Evolutionary conservation across 106 monocot species (phyloP), one percentile per base, ranked within the genome.

Genomic region (Dioscorea dumetorum): DNA sequence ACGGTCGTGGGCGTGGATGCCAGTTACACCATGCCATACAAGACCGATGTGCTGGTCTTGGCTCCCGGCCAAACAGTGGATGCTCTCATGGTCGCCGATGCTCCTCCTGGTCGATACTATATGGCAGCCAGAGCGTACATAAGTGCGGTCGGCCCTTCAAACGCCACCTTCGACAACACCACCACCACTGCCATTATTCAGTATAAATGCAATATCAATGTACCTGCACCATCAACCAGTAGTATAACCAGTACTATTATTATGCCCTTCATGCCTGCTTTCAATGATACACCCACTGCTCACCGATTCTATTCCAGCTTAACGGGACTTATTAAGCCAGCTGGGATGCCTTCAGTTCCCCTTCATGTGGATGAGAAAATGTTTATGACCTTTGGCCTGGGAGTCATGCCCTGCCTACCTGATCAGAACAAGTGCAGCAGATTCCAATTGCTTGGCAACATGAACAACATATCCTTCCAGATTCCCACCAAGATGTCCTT

Each of bases 51-150:
- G 4, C 19, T 94, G 14, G 87, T 79, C 50, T 34, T 90, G 62
- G 89, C 87, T 33, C 90, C 94, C 0, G 94, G 93, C 18, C 89
- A 94, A 66, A 94, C 90, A 0, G 73, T 87, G 22, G 90, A 90
- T 74, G 94, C 82, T 60, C 74, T 94, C 20, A 72, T 90, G 58
- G 61, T 67, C 23, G 81, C 94, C 70, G 73, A 76, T 58, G 86
- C 94, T 1, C 18, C 61, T 50, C 84, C 89, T 0, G 79, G 51
- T 3, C 10, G 32, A 31, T 94, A 87, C 80, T 82, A 84, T 78
- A 86, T 90, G 79, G 94, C 84, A 2, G 86, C 87, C 33, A 60
- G 17, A 8, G 58, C 87, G 6, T 94, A 90, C 80, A 50, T 62
- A 21, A 81, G 78, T 66, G 33, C 63, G 8, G 12, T 22, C 28